Conservation (phyloP, 2,329 filamentous ascomycete species). For the Cylindrodendrum hubeiense region DNA sequence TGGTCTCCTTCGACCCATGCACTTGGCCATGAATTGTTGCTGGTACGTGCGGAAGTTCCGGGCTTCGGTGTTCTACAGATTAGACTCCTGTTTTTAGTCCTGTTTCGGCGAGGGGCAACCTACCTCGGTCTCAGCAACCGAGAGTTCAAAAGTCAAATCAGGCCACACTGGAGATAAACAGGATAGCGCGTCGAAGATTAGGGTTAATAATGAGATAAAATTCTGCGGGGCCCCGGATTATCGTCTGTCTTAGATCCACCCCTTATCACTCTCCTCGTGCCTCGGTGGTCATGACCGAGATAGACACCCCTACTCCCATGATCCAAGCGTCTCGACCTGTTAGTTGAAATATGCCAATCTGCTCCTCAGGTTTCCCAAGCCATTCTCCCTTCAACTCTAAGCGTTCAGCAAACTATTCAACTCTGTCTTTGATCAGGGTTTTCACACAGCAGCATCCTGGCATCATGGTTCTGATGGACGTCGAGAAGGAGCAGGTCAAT, state of each 20-base stretch:
- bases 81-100: neutral
- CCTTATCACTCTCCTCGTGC: neutral
- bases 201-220: neutral
- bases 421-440: neutral
- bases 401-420: neutral
- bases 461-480: neutral
- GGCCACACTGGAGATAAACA: neutral
- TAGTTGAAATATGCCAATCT: neutral
- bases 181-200: neutral
- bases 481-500: slow-evolving; percentile 1
- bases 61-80: neutral
- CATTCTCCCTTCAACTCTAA: neutral
- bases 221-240: neutral
- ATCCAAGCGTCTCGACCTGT: neutral
- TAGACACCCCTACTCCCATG: neutral
- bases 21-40: neutral
- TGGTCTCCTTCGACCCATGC: neutral
- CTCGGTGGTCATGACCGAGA: neutral
- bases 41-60: neutral
- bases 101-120: neutral
- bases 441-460: neutral
- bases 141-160: neutral
- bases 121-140: neutral
- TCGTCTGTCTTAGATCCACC: neutral
- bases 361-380: neutral